Percentiles rank a stretch among this genome's conserved stretches.
phyloP scores from a whole-genome alignment of 2,329 filamentous ascomycete species.

The Hawksworthiomyces lignivorus region DNA sequence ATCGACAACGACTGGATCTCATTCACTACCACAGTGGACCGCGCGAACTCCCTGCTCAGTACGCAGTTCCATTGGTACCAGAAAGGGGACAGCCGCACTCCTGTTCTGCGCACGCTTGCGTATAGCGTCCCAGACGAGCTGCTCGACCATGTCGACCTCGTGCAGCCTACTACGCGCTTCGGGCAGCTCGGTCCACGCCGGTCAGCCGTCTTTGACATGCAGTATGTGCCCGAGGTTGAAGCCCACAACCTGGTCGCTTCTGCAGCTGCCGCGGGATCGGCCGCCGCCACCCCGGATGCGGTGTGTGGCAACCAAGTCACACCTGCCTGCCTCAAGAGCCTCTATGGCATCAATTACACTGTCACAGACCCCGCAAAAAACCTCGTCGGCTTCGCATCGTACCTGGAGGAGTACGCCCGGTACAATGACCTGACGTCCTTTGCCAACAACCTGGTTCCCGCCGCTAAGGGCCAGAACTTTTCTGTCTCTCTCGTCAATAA shows the following conservation, averaged over 20 bases:
- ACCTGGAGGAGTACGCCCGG: constrained; percentile 40
- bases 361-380: constrained; percentile 19
- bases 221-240: constrained; percentile 17
- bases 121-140: constrained; percentile 56
- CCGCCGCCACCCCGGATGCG: constrained; percentile 14
- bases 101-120: constrained; percentile 42
- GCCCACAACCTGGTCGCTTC: background rate
- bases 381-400: constrained; percentile 31
- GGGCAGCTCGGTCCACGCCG: constrained; percentile 38
- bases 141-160: constrained; percentile 48
- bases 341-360: constrained; percentile 40
- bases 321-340: constrained; percentile 38
- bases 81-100: constrained; percentile 30
- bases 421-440: constrained; percentile 44
- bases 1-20: constrained; percentile 55
- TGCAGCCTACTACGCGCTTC: constrained; percentile 60
- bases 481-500: constrained; percentile 47
- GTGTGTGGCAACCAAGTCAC: constrained; percentile 34
- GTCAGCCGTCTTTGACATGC: constrained; percentile 30
- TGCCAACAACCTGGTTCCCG: constrained; percentile 41
- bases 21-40: constrained; percentile 42
- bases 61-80: constrained; percentile 51
- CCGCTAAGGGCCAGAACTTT: constrained; percentile 45
- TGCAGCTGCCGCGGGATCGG: constrained; percentile 3
- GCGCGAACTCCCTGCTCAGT: constrained; percentile 48